These are phyloP conservation scores for Neostapfia colusana DNA, from an alignment of 176 grass and related monocot species.

Conservation along the genomic window DNA sequence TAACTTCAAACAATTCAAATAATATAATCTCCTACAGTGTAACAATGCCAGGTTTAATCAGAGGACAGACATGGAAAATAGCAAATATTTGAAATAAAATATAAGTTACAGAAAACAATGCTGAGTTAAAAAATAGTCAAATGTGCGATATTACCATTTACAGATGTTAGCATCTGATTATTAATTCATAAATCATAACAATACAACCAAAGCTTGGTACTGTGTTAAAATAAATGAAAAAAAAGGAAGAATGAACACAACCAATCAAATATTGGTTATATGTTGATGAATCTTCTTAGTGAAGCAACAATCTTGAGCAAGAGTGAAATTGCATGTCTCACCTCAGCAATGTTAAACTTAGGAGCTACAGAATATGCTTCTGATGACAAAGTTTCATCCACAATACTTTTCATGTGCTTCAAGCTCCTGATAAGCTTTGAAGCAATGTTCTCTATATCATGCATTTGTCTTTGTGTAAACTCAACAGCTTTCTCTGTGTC, in stretches of 20 bases:
- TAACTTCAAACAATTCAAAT: background rate
- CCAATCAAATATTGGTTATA: constrained; percentile 18
- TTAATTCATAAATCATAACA: background rate
- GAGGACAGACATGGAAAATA: background rate
- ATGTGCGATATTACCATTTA: background rate
- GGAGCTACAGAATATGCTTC: constrained; percentile 58
- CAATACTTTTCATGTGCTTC: constrained; percentile 72
- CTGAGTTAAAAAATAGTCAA: background rate
- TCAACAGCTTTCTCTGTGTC: constrained; percentile 76
- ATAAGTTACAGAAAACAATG: background rate
- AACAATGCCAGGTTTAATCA: background rate
- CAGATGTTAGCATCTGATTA: background rate
- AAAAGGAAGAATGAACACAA: background rate
- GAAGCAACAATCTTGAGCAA: background rate
- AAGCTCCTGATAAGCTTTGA: constrained; percentile 80
- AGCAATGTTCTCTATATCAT: constrained; percentile 80
- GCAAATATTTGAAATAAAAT: background rate
- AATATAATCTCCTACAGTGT: constrained; percentile 1
- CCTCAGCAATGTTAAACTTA: constrained; percentile 63
- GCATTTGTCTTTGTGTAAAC: constrained; percentile 90
- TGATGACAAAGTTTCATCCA: constrained; percentile 65
- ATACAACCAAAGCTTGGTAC: background rate
- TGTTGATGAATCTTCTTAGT: constrained; percentile 1
- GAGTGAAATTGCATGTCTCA: constrained; percentile 28
- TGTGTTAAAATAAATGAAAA: constrained; percentile 1